phyloP scores from a whole-genome alignment of 495 filamentous ascomycete species.

The Astrothelium subdiscretum region DNA sequence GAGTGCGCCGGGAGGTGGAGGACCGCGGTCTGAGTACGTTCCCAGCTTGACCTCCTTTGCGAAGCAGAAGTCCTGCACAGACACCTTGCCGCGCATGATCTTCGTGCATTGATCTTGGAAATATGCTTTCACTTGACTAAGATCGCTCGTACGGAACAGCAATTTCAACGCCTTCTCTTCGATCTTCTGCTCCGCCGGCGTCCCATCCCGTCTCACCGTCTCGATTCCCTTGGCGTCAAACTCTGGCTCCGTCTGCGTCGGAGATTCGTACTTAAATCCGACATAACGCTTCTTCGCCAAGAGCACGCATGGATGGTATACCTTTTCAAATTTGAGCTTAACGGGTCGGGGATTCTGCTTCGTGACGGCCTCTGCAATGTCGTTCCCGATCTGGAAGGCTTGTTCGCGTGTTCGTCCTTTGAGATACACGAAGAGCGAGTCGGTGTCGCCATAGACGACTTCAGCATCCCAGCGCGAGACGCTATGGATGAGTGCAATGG shows the following conservation, averaged over 20 bases:
- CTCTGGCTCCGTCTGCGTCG: slow-evolving; percentile 65
- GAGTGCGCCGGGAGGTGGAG: slow-evolving; percentile 74
- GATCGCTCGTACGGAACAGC: slow-evolving; percentile 78
- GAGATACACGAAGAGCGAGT: slow-evolving; percentile 88
- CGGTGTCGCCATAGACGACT: slow-evolving; percentile 96
- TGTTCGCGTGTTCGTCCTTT: slow-evolving; percentile 76
- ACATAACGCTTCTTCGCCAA: slow-evolving; percentile 97
- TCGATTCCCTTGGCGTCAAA: slow-evolving; percentile 98
- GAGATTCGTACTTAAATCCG: slow-evolving; percentile 88
- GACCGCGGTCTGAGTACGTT: slow-evolving; percentile 69
- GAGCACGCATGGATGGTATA: slow-evolving; percentile 88
- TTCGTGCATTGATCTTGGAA: slow-evolving; percentile 86
- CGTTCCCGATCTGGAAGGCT: slow-evolving; percentile 84
- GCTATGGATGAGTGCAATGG: slow-evolving; percentile 85
- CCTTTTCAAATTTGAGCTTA: slow-evolving; percentile 97
- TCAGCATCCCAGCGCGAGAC: slow-evolving; percentile 81
- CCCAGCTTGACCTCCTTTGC: slow-evolving; percentile 85
- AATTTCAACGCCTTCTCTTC: slow-evolving; percentile 88
- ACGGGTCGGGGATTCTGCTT: slow-evolving; percentile 82
- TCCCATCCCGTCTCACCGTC: slow-evolving; percentile 89
- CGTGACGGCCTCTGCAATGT: slow-evolving; percentile 84
- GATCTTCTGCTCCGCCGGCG: slow-evolving; percentile 91
- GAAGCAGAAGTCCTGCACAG: slow-evolving; percentile 92
- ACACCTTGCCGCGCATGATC: slow-evolving; percentile 81
- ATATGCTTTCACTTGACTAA: slow-evolving; percentile 82